These are phyloP conservation scores for Sisymbrium altissimum DNA, from an alignment of 345 rosid genomes.

Conservation along the genomic window DNA sequence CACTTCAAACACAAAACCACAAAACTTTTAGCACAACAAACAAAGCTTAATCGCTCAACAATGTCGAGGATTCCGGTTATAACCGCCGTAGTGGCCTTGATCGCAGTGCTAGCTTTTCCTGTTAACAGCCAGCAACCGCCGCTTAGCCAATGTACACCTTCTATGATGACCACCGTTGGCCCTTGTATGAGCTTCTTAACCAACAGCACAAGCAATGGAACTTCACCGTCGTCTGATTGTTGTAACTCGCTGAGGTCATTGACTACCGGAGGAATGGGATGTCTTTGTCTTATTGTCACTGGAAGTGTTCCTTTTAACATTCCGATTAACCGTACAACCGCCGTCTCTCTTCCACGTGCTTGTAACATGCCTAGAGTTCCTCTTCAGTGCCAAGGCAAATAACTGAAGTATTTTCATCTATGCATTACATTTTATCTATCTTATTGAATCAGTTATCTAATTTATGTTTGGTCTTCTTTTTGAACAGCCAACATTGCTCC, in stretches of 20 bases:
- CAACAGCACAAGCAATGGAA: conserved; percentile 54
- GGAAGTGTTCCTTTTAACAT: conserved; percentile 65
- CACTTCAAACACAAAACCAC: conserved; percentile 10
- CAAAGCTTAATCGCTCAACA: not conserved
- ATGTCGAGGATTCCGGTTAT: conserved; percentile 22
- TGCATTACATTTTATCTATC: not conserved
- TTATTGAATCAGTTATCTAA: not conserved
- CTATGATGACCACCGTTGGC: conserved; percentile 48
- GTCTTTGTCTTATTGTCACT: conserved; percentile 65
- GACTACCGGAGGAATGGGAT: conserved; percentile 55
- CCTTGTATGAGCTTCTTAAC: conserved; percentile 73
- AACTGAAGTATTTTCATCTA: not conserved
- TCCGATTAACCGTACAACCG: conserved; percentile 74
- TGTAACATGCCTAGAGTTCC: conserved; percentile 84
- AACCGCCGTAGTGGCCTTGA: not conserved
- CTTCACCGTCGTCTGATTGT: conserved; percentile 58
- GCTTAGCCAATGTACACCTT: conserved; percentile 47
- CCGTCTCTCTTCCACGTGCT: conserved; percentile 77
- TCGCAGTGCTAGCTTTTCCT: conserved; percentile 28
- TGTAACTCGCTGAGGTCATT: conserved; percentile 62
- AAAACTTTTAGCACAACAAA: not conserved
- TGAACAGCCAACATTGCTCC: conserved; percentile 52
- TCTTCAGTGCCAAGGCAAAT: conserved; percentile 67
- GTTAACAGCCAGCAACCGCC: conserved; percentile 45
- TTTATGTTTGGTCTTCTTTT: not conserved